Conservation (phyloP, 2,329 filamentous ascomycete genomes). For the Elsinoe australis region DNA sequence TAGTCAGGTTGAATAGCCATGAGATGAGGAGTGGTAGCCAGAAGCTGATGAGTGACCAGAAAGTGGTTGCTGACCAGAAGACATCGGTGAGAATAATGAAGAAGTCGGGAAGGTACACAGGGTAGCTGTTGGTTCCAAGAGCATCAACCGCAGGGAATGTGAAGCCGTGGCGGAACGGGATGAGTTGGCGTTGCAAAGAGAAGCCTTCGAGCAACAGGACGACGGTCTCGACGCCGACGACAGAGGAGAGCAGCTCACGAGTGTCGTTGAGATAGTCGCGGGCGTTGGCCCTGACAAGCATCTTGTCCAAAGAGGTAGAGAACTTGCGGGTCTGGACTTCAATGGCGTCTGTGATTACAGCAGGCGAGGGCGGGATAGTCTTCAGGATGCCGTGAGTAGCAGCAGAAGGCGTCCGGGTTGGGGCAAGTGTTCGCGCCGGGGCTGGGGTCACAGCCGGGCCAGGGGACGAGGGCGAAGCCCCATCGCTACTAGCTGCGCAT, state of each 20-base stretch:
- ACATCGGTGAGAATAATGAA: conserved; percentile 65
- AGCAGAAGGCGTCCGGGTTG: conserved; percentile 21
- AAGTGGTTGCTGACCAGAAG: conserved; percentile 68
- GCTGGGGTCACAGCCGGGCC: conserved; percentile 34
- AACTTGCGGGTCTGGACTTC: conserved; percentile 62
- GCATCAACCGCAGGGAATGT: conserved; percentile 57
- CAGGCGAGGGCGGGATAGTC: conserved; percentile 69
- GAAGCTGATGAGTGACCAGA: conserved; percentile 65
- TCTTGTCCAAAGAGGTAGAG: conserved; percentile 55
- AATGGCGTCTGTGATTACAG: conserved; percentile 66
- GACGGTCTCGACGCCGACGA: conserved; percentile 61
- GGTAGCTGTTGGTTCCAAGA: conserved; percentile 43
- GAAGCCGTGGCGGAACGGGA: conserved; percentile 65
- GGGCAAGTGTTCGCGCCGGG: conserved; percentile 25
- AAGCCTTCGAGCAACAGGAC: conserved; percentile 63
- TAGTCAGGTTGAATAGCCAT: conserved; percentile 85
- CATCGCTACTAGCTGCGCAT: conserved; percentile 14
- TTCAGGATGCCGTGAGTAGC: conserved; percentile 20
- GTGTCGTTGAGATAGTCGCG: conserved; percentile 57
- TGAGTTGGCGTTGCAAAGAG: conserved; percentile 60
- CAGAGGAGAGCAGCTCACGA: conserved; percentile 63
- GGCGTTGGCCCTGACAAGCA: conserved; percentile 60
- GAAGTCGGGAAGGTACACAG: conserved; percentile 68
- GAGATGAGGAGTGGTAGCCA: conserved; percentile 62
- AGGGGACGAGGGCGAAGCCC: conserved; percentile 38